Evolutionary conservation across 2,329 filamentous ascomycete genomes (phyloP), one percentile per base, ranked within the genome.

Genomic region (Ophiosphaerella narmari): DNA sequence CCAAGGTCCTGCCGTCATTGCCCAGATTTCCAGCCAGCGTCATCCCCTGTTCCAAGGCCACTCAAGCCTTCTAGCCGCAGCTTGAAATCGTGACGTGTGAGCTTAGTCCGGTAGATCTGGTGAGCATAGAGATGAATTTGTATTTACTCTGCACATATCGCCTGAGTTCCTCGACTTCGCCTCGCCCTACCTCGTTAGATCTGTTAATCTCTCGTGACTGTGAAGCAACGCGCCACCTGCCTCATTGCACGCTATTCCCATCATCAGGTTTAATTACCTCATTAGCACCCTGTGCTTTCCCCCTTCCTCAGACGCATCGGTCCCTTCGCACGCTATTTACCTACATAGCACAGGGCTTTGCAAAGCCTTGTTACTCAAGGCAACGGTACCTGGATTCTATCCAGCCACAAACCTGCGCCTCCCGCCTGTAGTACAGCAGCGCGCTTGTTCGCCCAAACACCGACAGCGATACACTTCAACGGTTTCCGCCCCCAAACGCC

Each of bases 41-140:
- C 21, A 12, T 18, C 23, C 41, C 29, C 14, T n/a, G 18, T 40
- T 34, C 43, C 43, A 46, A 46, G 43, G 34, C 36, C 35, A 32
- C 14, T 57, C 54, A 60, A 62, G 59, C 54, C 39, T 46, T 35
- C 50, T 44, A 55, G 55, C 21, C 18, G 31, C 46, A 55, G 57
- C 62, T 65, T 65, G 41, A 26, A 52, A 40, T 52, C 18, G 52
- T 65, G 62, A 65, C 62, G 59, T 60, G 39, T 56, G 48, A 52
- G 52, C 48, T 58, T 51, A n/a, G n/a, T 16, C 29, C 52, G 32
- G 53, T 36, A 42, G 42, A 46, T 21, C 33, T 31, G 37, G 43
- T 29, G 18, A 24, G 11, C 26, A 46, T 40, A 11, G 29, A 11
- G 24, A 23, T 23, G 50, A 51, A 56, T 59, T 55, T 56, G 53